Percentiles rank a stretch among this genome's conserved stretches.
phyloP scores from a whole-genome alignment of 768 basidiomycete genomes.

The Paxillus ammoniavirescens region DNA sequence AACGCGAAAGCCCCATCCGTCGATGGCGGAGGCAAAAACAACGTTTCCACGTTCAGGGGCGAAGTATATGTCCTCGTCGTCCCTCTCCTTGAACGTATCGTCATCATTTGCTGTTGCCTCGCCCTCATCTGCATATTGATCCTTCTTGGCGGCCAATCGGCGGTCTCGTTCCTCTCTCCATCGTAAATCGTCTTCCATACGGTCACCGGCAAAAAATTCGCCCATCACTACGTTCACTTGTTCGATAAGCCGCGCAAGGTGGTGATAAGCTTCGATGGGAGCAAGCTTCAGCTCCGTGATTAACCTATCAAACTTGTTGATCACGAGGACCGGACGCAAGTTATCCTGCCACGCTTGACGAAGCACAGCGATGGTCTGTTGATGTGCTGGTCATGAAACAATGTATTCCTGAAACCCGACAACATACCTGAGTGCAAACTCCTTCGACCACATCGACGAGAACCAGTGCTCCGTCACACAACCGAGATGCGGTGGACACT shows the following conservation, averaged over 20 bases:
- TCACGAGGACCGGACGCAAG: conserved; percentile 86
- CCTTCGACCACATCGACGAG: conserved; percentile 97
- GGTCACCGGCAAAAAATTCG: conserved; percentile 87
- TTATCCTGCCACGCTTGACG: conserved; percentile 92
- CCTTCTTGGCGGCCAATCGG: conserved; percentile 74
- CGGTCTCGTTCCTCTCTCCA: conserved; percentile 93
- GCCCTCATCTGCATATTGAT: conserved; percentile 62
- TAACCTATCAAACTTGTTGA: conserved; percentile 95
- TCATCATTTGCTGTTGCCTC: conserved; percentile 57
- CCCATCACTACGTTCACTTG: conserved; percentile 99
- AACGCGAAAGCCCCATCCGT: conserved; percentile 97
- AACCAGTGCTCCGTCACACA: conserved; percentile 95
- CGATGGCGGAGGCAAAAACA: conserved; percentile 91
- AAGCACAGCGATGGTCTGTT: conserved; percentile 90
- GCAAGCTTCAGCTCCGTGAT: conserved; percentile 91
- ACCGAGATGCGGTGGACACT: conserved; percentile 88
- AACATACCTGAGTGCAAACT: conserved; percentile 89
- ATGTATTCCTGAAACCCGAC: background rate
- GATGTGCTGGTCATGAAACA: background rate
- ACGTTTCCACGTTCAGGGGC: conserved; percentile 95
- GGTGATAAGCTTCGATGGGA: conserved; percentile 91
- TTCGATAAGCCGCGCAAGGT: conserved; percentile 89
- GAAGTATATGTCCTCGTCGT: conserved; percentile 97
- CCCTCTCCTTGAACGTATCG: conserved; percentile 87
- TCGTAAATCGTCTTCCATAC: conserved; percentile 94